Percentiles rank a stretch among this genome's conserved stretches.
These are phyloP conservation scores for Pichia cephalocereana DNA, from an alignment of 805 yeast genomes.

Conservation along the genomic window DNA sequence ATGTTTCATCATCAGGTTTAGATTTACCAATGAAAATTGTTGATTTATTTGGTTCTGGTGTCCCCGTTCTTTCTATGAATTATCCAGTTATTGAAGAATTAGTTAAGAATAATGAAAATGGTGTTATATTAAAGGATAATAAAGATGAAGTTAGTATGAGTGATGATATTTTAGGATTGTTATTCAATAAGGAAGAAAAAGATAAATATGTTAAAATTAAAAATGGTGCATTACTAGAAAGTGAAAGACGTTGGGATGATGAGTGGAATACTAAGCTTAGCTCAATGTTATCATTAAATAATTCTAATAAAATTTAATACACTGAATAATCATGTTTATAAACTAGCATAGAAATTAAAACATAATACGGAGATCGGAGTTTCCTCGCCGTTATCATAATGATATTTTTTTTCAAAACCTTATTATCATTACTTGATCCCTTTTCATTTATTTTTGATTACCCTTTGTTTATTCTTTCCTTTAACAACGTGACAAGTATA, in stretches of 20 bases:
- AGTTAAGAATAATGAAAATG: constrained; percentile 61
- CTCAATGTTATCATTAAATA: constrained; percentile 14
- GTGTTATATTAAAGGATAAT: constrained; percentile 40
- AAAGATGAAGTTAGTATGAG: constrained; percentile 35
- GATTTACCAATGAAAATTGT: constrained; percentile 97
- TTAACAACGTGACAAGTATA: too few species aligned
- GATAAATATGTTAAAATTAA: constrained; percentile 32
- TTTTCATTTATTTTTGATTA: too few species aligned
- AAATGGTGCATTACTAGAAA: constrained; percentile 67
- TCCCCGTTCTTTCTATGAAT: constrained; percentile 75
- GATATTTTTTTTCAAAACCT: too few species aligned
- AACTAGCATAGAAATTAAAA: too few species aligned
- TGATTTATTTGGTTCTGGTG: constrained; percentile 92
- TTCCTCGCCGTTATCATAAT: too few species aligned
- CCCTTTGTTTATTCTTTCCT: too few species aligned
- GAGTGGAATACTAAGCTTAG: constrained; percentile 58
- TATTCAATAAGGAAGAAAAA: not conserved
- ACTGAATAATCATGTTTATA: too few species aligned
- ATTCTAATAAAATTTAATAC: not conserved
- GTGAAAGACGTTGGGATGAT: constrained; percentile 59
- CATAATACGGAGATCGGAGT: too few species aligned
- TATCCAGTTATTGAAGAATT: constrained; percentile 76
- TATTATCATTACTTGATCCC: too few species aligned
- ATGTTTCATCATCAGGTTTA: constrained; percentile 83
- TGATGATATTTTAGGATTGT: constrained; percentile 25